Conservation (phyloP, 108 stramenopile genomes). For the Stephanodiscus triporus region DNA sequence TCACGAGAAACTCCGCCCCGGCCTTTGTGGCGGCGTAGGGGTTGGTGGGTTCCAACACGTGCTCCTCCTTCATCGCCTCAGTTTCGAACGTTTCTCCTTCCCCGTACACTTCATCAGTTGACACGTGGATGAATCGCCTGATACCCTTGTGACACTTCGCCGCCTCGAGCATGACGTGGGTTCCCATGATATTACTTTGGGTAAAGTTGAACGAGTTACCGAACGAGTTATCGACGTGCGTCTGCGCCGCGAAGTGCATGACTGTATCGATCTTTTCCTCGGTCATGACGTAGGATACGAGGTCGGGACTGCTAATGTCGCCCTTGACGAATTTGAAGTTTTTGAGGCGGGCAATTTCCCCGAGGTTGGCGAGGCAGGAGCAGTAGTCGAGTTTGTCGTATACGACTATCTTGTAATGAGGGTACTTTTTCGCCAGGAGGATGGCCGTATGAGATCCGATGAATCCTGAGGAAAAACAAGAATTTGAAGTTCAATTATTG, state of each 20-base stretch:
- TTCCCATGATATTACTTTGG: conserved; percentile 97
- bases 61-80: conserved; percentile 96
- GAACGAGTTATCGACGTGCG: conserved; percentile 98
- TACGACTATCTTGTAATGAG: conserved; percentile 95
- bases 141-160: conserved; percentile 88
- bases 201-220: conserved; percentile 99
- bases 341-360: conserved; percentile 75
- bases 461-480: conserved; percentile 56
- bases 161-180: conserved; percentile 97
- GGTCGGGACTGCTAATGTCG: conserved; percentile 92
- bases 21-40: conserved; percentile 99
- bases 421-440: conserved; percentile 94
- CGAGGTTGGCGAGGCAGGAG: conserved; percentile 94
- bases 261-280: conserved; percentile 97
- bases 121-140: conserved; percentile 95
- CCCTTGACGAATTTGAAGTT: conserved; percentile 99
- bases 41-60: conserved; percentile 97
- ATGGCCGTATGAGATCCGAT: conserved; percentile 97
- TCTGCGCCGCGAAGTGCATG: conserved; percentile 99
- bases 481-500: background rate
- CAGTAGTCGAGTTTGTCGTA: conserved; percentile 98
- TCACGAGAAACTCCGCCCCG: conserved; percentile 97
- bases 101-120: conserved; percentile 99
- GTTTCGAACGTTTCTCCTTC: conserved; percentile 94
- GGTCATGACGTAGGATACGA: conserved; percentile 92